Evolutionary conservation across 2,329 filamentous ascomycete species (phyloP).

Genomic region (Hysterium pulicare): DNA sequence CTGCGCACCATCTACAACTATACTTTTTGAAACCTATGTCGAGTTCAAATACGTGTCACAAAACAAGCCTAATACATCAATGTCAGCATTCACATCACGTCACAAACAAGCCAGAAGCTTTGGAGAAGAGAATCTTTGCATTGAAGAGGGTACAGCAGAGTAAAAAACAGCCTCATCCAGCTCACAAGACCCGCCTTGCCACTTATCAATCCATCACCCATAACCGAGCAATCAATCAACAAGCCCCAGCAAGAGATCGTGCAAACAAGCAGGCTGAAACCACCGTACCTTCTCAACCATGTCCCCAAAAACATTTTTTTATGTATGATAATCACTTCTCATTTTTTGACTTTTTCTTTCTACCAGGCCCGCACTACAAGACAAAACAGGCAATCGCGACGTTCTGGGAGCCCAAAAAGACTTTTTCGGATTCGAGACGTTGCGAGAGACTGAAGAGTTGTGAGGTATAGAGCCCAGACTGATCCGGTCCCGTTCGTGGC

Average conservation of each 20-base stretch:
- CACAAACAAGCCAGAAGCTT: too few species aligned
- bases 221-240: too few species aligned
- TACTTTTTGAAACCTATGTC: too few species aligned
- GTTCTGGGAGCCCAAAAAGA: neutral
- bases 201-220: too few species aligned
- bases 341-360: constrained; percentile 15
- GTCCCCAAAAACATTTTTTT: constrained; percentile 17
- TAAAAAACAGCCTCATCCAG: constrained; percentile 1
- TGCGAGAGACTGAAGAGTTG: neutral
- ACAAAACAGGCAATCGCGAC: constrained; percentile 1
- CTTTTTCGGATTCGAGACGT: neutral
- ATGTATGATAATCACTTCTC: constrained; percentile 6
- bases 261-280: too few species aligned
- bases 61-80: too few species aligned
- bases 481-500: constrained; percentile 21
- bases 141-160: constrained; percentile 8
- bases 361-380: constrained; percentile 10
- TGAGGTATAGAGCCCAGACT: constrained; percentile 20
- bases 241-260: too few species aligned
- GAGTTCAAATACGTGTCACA: too few species aligned
- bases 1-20: too few species aligned
- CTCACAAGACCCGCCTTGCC: too few species aligned
- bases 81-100: too few species aligned
- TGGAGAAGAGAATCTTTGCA: constrained; percentile 7
- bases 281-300: constrained; percentile 14